Conservation (phyloP, 352 stramenopile species). For the Globisporangium paroecandrum region DNA sequence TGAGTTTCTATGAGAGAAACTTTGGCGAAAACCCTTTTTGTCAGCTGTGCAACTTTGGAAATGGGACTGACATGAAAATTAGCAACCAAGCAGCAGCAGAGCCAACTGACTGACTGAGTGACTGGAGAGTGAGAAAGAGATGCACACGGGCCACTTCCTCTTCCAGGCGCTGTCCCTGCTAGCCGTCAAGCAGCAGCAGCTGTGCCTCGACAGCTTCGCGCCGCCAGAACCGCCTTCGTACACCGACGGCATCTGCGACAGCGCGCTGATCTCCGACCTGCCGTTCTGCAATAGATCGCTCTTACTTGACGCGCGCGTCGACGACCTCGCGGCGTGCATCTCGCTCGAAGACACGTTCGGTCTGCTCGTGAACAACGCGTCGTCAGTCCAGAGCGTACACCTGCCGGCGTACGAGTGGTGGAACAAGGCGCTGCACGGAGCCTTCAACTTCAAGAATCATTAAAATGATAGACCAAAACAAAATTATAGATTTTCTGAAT, state of each 20-base stretch:
- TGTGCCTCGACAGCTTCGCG: background rate
- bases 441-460: too few relatives aligned
- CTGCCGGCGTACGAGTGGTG: constrained; percentile 86
- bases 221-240: constrained; percentile 17
- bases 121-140: background rate
- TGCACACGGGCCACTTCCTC: background rate
- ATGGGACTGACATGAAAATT: too few relatives aligned
- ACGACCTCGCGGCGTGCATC: constrained; percentile 64
- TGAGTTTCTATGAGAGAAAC: too few relatives aligned
- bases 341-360: constrained; percentile 64
- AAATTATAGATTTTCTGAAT: too few relatives aligned
- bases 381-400: constrained; percentile 21
- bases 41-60: too few relatives aligned
- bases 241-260: constrained; percentile 46
- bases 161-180: background rate
- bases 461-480: too few relatives aligned
- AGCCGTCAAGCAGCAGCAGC: background rate
- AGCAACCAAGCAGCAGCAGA: too few relatives aligned
- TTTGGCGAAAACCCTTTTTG: too few relatives aligned
- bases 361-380: constrained; percentile 65
- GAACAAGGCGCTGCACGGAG: constrained; percentile 77
- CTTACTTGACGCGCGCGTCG: constrained; percentile 49
- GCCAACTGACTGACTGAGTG: background rate
- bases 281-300: constrained; percentile 70
- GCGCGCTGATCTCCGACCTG: constrained; percentile 32